Conservation (phyloP, 331 rosid species). For the Quercus tomentella region DNA sequence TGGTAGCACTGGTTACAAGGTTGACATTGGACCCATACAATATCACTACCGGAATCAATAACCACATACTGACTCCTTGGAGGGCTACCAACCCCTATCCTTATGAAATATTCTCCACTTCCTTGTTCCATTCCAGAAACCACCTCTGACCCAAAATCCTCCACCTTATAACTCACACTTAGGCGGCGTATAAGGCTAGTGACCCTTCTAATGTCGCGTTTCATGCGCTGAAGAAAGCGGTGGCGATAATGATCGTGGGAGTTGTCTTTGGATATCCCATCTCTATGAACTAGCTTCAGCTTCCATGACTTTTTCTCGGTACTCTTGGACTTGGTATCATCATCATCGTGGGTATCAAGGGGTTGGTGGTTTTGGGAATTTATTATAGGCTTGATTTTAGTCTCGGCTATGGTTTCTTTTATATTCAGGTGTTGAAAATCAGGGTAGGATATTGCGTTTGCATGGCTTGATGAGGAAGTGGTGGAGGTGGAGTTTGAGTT, state of each 20-base stretch:
- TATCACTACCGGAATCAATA: conserved; percentile 88
- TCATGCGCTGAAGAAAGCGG: conserved; percentile 50
- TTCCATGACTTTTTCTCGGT: conserved; percentile 24
- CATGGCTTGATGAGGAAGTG: background rate
- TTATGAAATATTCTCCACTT: conserved; percentile 85
- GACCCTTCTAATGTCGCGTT: conserved; percentile 61
- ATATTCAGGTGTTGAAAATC: conserved; percentile 34
- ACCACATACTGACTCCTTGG: conserved; percentile 79
- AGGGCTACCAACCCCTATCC: conserved; percentile 91
- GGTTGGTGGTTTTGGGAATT: background rate
- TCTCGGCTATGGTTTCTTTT: conserved; percentile 9
- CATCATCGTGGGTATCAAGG: background rate
- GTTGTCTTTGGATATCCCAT: conserved; percentile 21
- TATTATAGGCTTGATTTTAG: background rate
- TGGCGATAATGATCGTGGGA: conserved; percentile 1
- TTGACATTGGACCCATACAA: conserved; percentile 77
- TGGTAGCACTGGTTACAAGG: conserved; percentile 81
- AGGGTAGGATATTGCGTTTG: background rate
- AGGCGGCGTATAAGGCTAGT: conserved; percentile 45
- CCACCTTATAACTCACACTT: background rate
- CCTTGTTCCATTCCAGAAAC: conserved; percentile 94
- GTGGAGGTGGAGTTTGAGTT: background rate
- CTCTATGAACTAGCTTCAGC: conserved; percentile 65
- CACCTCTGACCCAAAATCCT: conserved; percentile 75
- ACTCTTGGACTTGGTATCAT: background rate